Base-by-base conservation (phyloP, 371 early-diverging fungal species). In the Rhizopus sp. region DNA sequence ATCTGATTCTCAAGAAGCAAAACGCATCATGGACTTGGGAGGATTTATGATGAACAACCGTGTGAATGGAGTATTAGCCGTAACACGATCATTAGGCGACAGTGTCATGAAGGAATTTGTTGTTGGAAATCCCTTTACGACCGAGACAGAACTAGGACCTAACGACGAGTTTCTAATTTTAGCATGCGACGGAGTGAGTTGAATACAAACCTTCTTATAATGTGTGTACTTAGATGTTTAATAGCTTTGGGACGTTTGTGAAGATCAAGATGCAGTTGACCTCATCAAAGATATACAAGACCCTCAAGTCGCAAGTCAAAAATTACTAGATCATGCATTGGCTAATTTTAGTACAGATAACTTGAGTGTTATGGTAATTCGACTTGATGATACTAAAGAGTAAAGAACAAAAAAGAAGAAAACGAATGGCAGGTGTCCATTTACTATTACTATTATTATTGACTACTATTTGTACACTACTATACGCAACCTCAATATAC, bases 1-100 rank as follows among this genome's bases (percentile, higher is more conserved):
- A 29, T 88, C 90, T 13, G 98, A 98, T 70, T 70, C 80, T 15
- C 82, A 81, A 50, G 98, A 98, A 71, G 87, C 88, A 32, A 86
- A 90, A 55, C 86, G 98, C 55, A 93, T 98, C 46, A 77, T 87
- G 38, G 94, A 94, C 44, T 81, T 92, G 12, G 98, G 98, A 37
- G 99, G 99, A 13, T 96, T 95, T 73, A 88, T 98, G 56, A 89
- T 97, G 84, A 96, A 97, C 66, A 91, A 93, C 59, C 88, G 99
- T 6, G 99, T 98, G n/a, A 98, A 98, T 70, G 99, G 98, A 30
- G 91, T 97, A n/a, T 72, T 98, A 56, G 97, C 99, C 9, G 98
- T 98, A 3, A 98, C 99, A 13, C 81, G 99, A 31, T 90, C 97
- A 0, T 78, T 98, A 31, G 99, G 98, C n/a, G 98, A 98, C 70